Conservation (phyloP, 2,329 filamentous ascomycete genomes). For the Pseudohalonectria lignicola region DNA sequence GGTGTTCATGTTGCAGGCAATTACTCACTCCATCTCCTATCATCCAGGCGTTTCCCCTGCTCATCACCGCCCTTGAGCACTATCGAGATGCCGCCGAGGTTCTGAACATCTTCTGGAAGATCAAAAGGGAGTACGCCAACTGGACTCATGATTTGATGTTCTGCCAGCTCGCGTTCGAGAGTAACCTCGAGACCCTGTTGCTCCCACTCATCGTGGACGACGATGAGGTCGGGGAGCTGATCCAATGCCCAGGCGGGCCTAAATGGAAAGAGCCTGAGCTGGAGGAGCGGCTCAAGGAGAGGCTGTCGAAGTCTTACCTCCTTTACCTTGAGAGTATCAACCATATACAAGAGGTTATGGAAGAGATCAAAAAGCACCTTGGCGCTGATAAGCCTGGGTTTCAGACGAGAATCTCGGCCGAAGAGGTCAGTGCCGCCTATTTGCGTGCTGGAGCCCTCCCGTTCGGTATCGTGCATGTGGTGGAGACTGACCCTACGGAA, state of each 20-base stretch:
- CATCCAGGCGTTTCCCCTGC: conserved; percentile 11
- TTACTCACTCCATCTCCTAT: too few relatives aligned
- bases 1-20: too few relatives aligned
- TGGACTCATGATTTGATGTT: neutral
- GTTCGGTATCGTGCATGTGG: too few relatives aligned
- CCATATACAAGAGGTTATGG: neutral
- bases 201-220: neutral
- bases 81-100: conserved; percentile 1
- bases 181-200: neutral
- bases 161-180: neutral
- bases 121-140: neutral
- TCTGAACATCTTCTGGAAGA: neutral
- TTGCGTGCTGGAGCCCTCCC: too few relatives aligned
- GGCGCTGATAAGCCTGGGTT: neutral
- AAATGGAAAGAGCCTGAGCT: neutral
- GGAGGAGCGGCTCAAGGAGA: neutral
- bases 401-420: neutral
- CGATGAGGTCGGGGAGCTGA: neutral
- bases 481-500: too few relatives aligned
- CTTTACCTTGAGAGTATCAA: neutral
- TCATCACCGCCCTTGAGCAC: conserved; percentile 11
- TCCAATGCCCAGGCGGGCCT: neutral
- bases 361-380: neutral
- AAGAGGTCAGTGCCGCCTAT: too few relatives aligned
- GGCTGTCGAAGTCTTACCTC: neutral